A percentile compares a stretch with the other conserved stretches of the same genome.
Evolutionary conservation across 2,329 filamentous ascomycete genomes (phyloP).

Genomic region (Domatiomyces globalis): DNA sequence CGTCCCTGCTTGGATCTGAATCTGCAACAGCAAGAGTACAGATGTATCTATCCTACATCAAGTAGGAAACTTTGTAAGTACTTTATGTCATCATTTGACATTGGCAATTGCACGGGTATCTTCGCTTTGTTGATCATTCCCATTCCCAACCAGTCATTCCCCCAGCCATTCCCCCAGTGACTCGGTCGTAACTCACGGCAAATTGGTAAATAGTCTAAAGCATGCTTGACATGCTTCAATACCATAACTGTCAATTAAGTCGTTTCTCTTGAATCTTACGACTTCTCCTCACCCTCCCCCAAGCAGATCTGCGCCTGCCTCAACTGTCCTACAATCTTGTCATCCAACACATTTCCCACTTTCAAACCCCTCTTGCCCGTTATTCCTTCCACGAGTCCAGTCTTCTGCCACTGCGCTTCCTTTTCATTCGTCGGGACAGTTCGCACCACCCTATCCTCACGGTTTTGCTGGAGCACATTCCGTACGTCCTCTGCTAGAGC

Average conservation of each 20-base stretch:
- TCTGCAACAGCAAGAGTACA: neutral
- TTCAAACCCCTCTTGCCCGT: conserved; percentile 17
- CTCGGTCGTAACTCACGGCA: no score
- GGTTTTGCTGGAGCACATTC: conserved; percentile 38
- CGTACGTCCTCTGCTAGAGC: conserved; percentile 64
- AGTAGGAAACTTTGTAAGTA: no score
- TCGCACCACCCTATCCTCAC: conserved; percentile 40
- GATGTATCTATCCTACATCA: neutral
- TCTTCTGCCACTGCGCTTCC: conserved; percentile 49
- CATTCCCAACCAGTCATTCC: no score
- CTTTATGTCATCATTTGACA: neutral
- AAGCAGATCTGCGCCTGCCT: conserved; percentile 37
- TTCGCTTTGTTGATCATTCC: neutral
- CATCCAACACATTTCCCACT: conserved; percentile 49
- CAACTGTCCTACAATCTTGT: conserved; percentile 58
- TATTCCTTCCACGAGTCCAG: neutral
- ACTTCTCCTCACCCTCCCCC: conserved; percentile 22
- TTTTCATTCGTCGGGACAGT: conserved; percentile 59
- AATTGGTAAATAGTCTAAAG: no score
- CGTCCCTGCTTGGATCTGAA: neutral
- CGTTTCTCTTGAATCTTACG: conserved; percentile 15
- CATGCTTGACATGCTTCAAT: neutral
- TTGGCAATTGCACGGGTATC: neutral
- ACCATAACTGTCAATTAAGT: neutral
- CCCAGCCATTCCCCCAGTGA: no score